Base-by-base conservation (phyloP, 2,329 filamentous ascomycete genomes). In the Corinectria fuckeliana region DNA sequence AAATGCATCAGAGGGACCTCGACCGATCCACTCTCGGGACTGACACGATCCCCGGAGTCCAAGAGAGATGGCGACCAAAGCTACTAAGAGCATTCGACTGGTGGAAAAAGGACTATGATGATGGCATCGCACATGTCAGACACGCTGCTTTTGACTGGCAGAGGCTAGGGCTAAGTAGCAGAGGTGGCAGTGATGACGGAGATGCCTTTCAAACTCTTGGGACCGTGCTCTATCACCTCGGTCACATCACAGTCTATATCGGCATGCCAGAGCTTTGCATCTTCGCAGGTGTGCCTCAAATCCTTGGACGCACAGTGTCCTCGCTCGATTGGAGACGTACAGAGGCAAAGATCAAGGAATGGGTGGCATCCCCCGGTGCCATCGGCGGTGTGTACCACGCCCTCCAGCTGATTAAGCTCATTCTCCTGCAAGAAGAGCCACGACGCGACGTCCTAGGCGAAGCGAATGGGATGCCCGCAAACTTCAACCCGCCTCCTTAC, bases 211-310 rank as follows among this genome's bases (percentile, higher is more conserved):
- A 69, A 58, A 71, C 65, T 14, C 50, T 71, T 5, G 69, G 69
- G 1, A 71, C 69, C 3, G 69, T 71, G 6, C 55, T 71, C 11
- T 71, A 71, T 41, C 69, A 71, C n/a, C 36, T 71, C 8, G 69
- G 69, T 1, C 68, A 71, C 25, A 71, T 71, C 14, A 71, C 69
- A 2, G 69, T 71, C 21, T 69, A 71, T 23, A 71, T 71, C 39
- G 71, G 69, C 50, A 71, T 71, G 69, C 68, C 69, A 5, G 69
- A 71, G 48, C 68, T 71, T 36, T 71, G 68, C 44, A 71, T 71
- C 18, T 71, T 71, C 55, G 68, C 67, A 3, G 68, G 69, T 4
- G 68, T 71, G 4, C 60, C 59, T 0, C 69, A 71, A n/a, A 71
- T 71, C 5, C 65, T 71, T 6, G 69, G 69, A 11, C 67, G 69